These are phyloP conservation scores for Trebouxiophyceae sp. DNA, from an alignment of 163 green algal genomes.

Conservation along the genomic window DNA sequence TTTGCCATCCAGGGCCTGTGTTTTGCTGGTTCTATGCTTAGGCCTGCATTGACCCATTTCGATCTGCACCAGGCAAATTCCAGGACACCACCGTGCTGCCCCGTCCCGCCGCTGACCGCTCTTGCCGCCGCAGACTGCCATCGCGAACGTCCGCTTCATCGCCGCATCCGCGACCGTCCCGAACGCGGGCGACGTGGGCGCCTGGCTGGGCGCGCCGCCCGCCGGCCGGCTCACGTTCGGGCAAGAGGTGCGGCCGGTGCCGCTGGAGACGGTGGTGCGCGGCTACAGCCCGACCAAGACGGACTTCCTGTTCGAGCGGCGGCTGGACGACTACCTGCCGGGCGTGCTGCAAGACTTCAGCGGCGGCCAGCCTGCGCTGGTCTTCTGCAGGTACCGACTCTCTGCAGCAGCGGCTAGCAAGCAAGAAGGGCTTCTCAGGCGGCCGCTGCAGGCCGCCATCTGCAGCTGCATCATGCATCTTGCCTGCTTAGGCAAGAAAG, in stretches of 20 bases:
- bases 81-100: too few relatives aligned
- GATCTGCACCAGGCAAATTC: too few relatives aligned
- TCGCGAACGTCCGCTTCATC: slow-evolving; percentile 72
- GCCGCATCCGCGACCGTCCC: slow-evolving; percentile 90
- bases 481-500: too few relatives aligned
- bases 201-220: slow-evolving; percentile 67
- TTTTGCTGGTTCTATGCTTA: too few relatives aligned
- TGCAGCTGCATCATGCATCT: too few relatives aligned
- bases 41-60: too few relatives aligned
- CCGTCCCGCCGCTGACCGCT: too few relatives aligned
- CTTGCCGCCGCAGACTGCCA: slow-evolving; percentile 35
- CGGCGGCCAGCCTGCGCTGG: slow-evolving; percentile 64
- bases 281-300: slow-evolving; percentile 78
- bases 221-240: slow-evolving; percentile 38
- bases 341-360: slow-evolving; percentile 62
- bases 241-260: slow-evolving; percentile 86
- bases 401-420: slow-evolving; percentile 2
- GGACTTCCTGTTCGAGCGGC: slow-evolving; percentile 94
- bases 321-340: slow-evolving; percentile 70
- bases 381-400: slow-evolving; percentile 81
- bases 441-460: too few relatives aligned
- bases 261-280: slow-evolving; percentile 71
- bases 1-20: too few relatives aligned
- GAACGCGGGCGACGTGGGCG: slow-evolving; percentile 79
- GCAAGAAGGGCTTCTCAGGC: too few relatives aligned